Evolutionary conservation across 192 early-diverging fungal genomes (phyloP).

Genomic region (Backusella westeae): DNA sequence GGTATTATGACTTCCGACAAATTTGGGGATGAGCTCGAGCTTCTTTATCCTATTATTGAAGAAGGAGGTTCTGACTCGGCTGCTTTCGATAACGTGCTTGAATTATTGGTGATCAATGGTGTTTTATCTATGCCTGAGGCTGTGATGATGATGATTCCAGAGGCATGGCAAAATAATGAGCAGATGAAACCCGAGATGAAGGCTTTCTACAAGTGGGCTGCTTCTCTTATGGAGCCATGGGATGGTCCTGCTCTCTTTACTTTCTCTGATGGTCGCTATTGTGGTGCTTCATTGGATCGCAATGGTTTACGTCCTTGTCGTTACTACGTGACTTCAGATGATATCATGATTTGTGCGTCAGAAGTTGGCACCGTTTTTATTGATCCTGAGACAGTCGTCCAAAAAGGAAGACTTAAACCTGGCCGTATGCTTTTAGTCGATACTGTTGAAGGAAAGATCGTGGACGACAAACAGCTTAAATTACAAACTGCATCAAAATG

Average conservation of each 20-base stretch:
- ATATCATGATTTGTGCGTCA: slow-evolving; percentile 98
- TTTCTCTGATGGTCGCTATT: slow-evolving; percentile 95
- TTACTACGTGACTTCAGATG: slow-evolving; percentile 89
- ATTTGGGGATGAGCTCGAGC: slow-evolving; percentile 76
- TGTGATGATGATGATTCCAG: slow-evolving; percentile 99
- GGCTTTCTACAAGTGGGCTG: slow-evolving; percentile 97
- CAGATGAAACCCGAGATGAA: slow-evolving; percentile 85
- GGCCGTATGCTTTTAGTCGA: slow-evolving; percentile 98
- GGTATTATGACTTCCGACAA: slow-evolving; percentile 84
- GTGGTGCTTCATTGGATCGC: slow-evolving; percentile 94
- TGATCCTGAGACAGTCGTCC: slow-evolving; percentile 73
- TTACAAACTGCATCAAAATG: slow-evolving; percentile 63
- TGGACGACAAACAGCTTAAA: slow-evolving; percentile 92
- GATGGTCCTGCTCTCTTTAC: slow-evolving; percentile 98
- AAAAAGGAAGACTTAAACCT: slow-evolving; percentile 94
- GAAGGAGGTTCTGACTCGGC: slow-evolving; percentile 96
- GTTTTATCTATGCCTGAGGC: slow-evolving; percentile 91
- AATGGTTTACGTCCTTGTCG: slow-evolving; percentile 98
- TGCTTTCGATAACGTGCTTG: slow-evolving; percentile 96
- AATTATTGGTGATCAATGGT: slow-evolving; percentile 91
- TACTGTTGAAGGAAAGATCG: slow-evolving; percentile 83
- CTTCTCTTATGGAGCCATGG: slow-evolving; percentile 97
- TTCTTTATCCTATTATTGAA: slow-evolving; percentile 93
- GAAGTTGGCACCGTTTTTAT: slow-evolving; percentile 93
- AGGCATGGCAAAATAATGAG: slow-evolving; percentile 94